phyloP scores from a whole-genome alignment of 306 rosid species.

The Erythrophleum fordii region DNA sequence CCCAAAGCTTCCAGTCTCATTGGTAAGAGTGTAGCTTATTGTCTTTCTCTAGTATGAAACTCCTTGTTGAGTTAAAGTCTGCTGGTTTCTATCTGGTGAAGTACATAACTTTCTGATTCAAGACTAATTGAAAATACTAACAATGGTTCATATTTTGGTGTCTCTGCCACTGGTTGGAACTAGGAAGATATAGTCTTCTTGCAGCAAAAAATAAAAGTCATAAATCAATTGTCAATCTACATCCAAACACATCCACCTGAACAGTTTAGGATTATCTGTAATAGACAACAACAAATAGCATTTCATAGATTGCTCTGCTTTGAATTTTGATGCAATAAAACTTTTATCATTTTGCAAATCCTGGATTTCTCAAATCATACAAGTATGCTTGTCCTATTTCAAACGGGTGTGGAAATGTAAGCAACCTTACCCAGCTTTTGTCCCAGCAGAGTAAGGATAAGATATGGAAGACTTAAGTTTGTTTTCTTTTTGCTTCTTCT shows the following conservation, averaged over 20 bases:
- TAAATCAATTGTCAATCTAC: background rate
- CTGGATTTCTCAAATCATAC: background rate
- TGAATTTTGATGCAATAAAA: constrained; percentile 9
- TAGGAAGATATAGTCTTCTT: background rate
- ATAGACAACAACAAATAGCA: constrained; percentile 2
- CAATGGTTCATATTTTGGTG: background rate
- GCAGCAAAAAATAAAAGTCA: background rate
- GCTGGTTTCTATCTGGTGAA: background rate
- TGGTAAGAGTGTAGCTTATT: constrained; percentile 51
- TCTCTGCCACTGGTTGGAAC: background rate
- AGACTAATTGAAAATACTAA: background rate
- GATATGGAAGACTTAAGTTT: background rate
- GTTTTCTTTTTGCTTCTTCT: background rate
- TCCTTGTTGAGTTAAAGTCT: background rate
- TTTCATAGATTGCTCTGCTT: constrained; percentile 17
- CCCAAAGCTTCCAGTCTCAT: constrained; percentile 50
- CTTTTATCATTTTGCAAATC: constrained; percentile 3
- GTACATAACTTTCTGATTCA: background rate
- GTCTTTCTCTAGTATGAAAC: background rate
- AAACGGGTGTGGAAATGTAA: too few relatives aligned
- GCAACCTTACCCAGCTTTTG: too few relatives aligned
- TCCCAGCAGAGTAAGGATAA: too few relatives aligned
- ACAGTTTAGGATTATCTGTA: constrained; percentile 9
- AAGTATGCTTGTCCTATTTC: too few relatives aligned
- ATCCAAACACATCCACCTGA: background rate